A percentile compares a stretch with the other conserved stretches of the same genome.
Evolutionary conservation across 352 stramenopile species (phyloP).

Genomic region (Phytophthora brassicae): DNA sequence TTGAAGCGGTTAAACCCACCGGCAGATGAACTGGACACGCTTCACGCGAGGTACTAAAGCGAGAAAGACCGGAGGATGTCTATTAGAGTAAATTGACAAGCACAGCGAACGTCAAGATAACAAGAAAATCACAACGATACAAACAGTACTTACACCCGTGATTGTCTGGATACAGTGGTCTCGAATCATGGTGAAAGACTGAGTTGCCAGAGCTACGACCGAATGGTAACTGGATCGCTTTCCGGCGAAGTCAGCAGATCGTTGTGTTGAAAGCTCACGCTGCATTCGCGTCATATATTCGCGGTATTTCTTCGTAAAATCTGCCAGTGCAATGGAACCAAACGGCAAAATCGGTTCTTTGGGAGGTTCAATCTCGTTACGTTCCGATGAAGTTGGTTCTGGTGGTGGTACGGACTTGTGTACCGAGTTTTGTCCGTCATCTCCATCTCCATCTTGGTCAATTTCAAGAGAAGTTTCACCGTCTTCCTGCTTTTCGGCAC

Average conservation of each 20-base stretch:
- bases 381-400: constrained; percentile 33
- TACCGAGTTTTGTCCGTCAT: not conserved
- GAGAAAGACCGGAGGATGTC: constrained; percentile 47
- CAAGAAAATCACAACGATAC: not conserved
- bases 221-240: constrained; percentile 32
- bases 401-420: constrained; percentile 5
- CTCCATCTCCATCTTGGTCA: constrained; percentile 9
- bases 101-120: constrained; percentile 3
- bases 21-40: constrained; percentile 39
- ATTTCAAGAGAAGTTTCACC: constrained; percentile 10
- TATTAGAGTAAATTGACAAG: constrained; percentile 13
- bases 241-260: not conserved
- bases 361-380: constrained; percentile 39
- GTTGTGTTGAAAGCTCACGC: constrained; percentile 8
- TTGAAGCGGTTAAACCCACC: constrained; percentile 34
- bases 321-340: constrained; percentile 23
- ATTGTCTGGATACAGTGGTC: constrained; percentile 64
- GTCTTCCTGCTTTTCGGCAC: not conserved
- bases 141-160: constrained; percentile 44
- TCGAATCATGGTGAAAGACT: constrained; percentile 49
- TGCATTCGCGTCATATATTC: constrained; percentile 34
- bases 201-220: constrained; percentile 45
- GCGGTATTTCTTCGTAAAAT: constrained; percentile 37
- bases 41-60: constrained; percentile 41
- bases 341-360: constrained; percentile 42